Percentiles rank a stretch among this genome's conserved stretches.
Evolutionary conservation across 345 rosid genomes (phyloP).

Genomic region (Balakata baccata): DNA sequence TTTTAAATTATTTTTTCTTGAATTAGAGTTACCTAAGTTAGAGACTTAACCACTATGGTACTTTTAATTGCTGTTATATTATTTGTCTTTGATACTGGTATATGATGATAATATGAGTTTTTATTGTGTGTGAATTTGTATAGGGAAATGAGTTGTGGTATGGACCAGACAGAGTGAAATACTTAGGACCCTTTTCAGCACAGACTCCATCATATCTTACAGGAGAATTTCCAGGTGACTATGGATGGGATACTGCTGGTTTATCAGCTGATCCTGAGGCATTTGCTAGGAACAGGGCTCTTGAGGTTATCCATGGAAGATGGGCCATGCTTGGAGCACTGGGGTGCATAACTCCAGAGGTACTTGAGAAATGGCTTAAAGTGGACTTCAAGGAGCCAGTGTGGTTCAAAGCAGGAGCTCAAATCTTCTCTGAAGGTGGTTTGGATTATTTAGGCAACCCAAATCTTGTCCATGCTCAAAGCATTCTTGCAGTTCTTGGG

Average conservation of each 20-base stretch:
- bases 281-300: constrained; percentile 93
- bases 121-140: not conserved
- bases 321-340: constrained; percentile 98
- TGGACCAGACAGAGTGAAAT: constrained; percentile 94
- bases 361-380: constrained; percentile 71
- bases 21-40: too few relatives aligned
- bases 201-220: constrained; percentile 89
- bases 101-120: constrained; percentile 1
- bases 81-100: not conserved
- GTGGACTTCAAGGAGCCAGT: constrained; percentile 92
- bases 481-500: constrained; percentile 88
- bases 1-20: not conserved
- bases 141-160: constrained; percentile 87
- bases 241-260: constrained; percentile 99
- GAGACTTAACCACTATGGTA: too few relatives aligned
- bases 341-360: constrained; percentile 96
- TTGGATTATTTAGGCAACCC: constrained; percentile 98
- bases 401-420: constrained; percentile 99
- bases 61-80: too few relatives aligned
- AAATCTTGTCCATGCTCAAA: constrained; percentile 93
- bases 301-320: constrained; percentile 93
- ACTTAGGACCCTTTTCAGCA: constrained; percentile 94
- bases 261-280: constrained; percentile 96
- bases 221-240: constrained; percentile 95
- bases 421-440: constrained; percentile 96